Conservation (phyloP, 23 red algal genomes). For the Pyropia haitanensis region DNA sequence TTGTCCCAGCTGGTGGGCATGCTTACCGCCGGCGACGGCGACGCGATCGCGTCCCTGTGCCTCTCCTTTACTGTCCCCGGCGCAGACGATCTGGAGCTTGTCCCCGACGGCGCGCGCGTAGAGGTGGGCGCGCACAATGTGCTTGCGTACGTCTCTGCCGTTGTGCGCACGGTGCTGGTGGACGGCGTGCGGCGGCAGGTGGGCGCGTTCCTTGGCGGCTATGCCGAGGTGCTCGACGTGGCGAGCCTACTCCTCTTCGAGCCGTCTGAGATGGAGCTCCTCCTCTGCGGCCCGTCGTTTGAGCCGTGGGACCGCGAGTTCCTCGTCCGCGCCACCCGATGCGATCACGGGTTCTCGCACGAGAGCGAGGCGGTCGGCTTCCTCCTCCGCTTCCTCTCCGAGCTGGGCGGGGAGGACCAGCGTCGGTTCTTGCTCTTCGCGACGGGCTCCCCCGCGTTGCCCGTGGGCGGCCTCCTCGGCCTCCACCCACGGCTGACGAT, state of each 20-base stretch:
- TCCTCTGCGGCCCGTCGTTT: slow-evolving; percentile 73
- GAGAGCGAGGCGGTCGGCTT: slow-evolving; percentile 68
- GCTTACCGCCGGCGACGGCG: slow-evolving; percentile 33
- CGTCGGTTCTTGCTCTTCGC: slow-evolving; percentile 83
- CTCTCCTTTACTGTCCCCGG: slow-evolving; percentile 80
- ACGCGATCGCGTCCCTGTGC: slow-evolving; percentile 48
- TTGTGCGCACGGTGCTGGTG: slow-evolving; percentile 55
- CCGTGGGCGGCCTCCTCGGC: slow-evolving; percentile 68
- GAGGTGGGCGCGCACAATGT: slow-evolving; percentile 67
- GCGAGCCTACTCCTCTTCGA: slow-evolving; percentile 53
- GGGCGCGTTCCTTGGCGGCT: slow-evolving; percentile 65
- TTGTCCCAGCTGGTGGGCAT: slow-evolving; percentile 50
- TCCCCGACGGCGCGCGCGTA: slow-evolving; percentile 34
- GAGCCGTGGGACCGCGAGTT: slow-evolving; percentile 75
- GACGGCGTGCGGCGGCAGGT: slow-evolving; percentile 60
- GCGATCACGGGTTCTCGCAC: slow-evolving; percentile 89
- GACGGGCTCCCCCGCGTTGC: slow-evolving; percentile 83
- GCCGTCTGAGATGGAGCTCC: slow-evolving; percentile 51
- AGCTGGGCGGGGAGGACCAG: slow-evolving; percentile 54
- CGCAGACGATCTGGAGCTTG: slow-evolving; percentile 59
- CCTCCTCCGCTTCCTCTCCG: slow-evolving; percentile 59
- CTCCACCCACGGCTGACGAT: slow-evolving; percentile 83
- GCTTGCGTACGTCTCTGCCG: slow-evolving; percentile 50
- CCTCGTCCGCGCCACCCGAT: slow-evolving; percentile 62
- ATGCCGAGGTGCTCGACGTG: slow-evolving; percentile 44